Percentiles rank a stretch among this genome's conserved stretches.
These are phyloP conservation scores for Aureobasidium sp. DNA, from an alignment of 2,329 filamentous ascomycete species.

Conservation along the genomic window DNA sequence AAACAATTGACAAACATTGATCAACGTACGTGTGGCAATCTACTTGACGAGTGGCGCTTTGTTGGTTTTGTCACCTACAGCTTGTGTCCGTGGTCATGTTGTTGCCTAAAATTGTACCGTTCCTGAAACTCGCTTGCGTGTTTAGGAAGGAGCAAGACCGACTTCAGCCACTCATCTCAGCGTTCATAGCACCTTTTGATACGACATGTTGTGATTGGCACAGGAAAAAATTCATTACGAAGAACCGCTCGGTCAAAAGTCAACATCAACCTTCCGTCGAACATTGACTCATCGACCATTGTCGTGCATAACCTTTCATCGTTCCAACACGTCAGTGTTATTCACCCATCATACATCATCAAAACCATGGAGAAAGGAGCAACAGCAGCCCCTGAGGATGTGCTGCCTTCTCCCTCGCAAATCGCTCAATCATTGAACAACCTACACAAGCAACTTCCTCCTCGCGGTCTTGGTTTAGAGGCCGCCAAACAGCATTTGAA, in stretches of 20 bases:
- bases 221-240: too few relatives aligned
- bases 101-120: neutral
- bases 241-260: too few relatives aligned
- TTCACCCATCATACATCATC: neutral
- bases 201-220: neutral
- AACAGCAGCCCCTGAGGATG: slow-evolving; percentile 9
- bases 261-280: neutral
- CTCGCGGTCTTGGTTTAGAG: slow-evolving; percentile 36
- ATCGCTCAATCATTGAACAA: slow-evolving; percentile 27
- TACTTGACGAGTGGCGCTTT: neutral
- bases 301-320: neutral
- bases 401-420: slow-evolving; percentile 28
- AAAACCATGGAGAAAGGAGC: neutral
- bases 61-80: neutral
- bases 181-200: neutral
- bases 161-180: neutral
- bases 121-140: neutral
- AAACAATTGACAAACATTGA: neutral
- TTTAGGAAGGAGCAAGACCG: neutral
- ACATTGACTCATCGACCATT: neutral
- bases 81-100: neutral
- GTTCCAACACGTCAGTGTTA: neutral
- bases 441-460: slow-evolving; percentile 32
- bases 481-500: slow-evolving; percentile 36
- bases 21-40: neutral